Percentiles rank a stretch among this genome's conserved stretches.
Evolutionary conservation across 2,329 filamentous ascomycete species (phyloP).

Genomic region (Claviceps sp.): DNA sequence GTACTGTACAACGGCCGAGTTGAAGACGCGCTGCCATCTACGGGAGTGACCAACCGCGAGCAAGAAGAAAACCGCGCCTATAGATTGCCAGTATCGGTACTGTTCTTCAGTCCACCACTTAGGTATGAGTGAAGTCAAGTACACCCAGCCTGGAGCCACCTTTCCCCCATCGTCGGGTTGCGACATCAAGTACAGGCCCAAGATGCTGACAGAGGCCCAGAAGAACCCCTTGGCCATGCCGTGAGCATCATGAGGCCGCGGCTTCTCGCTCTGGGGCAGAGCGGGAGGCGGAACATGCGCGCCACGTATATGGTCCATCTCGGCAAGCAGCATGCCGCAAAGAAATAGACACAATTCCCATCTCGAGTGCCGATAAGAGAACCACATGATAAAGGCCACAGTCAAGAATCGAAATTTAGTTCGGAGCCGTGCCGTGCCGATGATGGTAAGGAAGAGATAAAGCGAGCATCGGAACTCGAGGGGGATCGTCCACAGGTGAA

Average conservation of each 20-base stretch:
- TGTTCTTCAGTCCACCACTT: constrained; percentile 32
- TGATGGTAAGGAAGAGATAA: constrained; percentile 39
- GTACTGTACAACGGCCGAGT: constrained; percentile 37
- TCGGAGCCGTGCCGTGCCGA: constrained; percentile 35
- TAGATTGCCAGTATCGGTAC: constrained; percentile 44
- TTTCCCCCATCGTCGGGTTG: constrained; percentile 24
- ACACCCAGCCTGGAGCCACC: constrained; percentile 40
- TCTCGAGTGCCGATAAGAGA: constrained; percentile 31
- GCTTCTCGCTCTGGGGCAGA: constrained; percentile 14
- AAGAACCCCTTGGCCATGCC: constrained; percentile 13
- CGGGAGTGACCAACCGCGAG: constrained; percentile 33
- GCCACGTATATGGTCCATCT: constrained; percentile 36
- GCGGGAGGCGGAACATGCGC: constrained; percentile 24
- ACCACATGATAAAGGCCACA: constrained; percentile 28
- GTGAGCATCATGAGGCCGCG: background rate
- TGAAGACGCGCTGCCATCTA: constrained; percentile 37
- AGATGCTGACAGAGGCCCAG: constrained; percentile 30
- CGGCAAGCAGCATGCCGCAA: constrained; percentile 40
- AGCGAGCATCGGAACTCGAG: constrained; percentile 47
- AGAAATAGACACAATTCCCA: constrained; percentile 46
- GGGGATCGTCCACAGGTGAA: constrained; percentile 51
- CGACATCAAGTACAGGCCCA: constrained; percentile 37
- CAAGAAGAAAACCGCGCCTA: constrained; percentile 39
- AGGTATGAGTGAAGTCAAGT: constrained; percentile 34
- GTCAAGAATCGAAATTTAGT: constrained; percentile 27